Percentiles rank a stretch among this genome's conserved stretches.
Evolutionary conservation across 2,329 filamentous ascomycete genomes (phyloP).

Genomic region (Balansia obtecta): DNA sequence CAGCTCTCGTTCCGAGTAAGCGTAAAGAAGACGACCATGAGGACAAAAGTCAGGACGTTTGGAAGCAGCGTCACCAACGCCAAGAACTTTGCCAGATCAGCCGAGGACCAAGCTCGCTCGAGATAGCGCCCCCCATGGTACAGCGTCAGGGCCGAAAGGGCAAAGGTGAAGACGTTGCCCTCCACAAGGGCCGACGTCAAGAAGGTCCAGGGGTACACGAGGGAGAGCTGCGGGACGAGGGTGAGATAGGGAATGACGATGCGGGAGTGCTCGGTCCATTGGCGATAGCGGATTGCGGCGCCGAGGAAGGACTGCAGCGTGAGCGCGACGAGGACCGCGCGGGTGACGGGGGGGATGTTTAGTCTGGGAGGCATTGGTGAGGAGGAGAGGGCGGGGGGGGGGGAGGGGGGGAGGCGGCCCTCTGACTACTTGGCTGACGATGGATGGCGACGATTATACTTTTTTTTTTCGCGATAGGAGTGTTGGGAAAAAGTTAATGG

Average conservation of each 20-base stretch:
- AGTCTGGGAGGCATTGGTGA: conserved; percentile 74
- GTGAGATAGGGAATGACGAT: conserved; percentile 78
- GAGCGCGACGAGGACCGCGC: conserved; percentile 63
- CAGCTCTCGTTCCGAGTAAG: conserved; percentile 54
- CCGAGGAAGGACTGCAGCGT: conserved; percentile 72
- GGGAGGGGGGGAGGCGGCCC: too few species aligned
- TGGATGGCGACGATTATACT: too few species aligned
- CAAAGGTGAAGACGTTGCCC: conserved; percentile 79
- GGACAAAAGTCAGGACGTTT: conserved; percentile 61
- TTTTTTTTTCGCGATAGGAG: too few species aligned
- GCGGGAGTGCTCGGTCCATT: conserved; percentile 49
- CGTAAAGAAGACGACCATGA: conserved; percentile 62
- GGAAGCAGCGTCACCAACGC: conserved; percentile 66
- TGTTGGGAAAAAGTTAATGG: too few species aligned
- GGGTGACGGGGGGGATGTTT: conserved; percentile 86
- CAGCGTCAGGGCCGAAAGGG: conserved; percentile 63
- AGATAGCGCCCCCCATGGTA: conserved; percentile 92
- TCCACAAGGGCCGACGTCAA: conserved; percentile 79
- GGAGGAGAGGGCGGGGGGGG: too few species aligned
- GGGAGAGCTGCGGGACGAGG: conserved; percentile 69
- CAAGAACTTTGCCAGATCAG: conserved; percentile 85
- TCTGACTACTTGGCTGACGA: too few species aligned
- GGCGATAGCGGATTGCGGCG: conserved; percentile 60
- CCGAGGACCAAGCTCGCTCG: conserved; percentile 88
- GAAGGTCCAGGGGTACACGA: conserved; percentile 90